Percentiles rank a stretch among this genome's conserved stretches.
Conservation (phyloP, 2,329 filamentous ascomycete genomes). For the Conoideocrella luteorostrata region DNA sequence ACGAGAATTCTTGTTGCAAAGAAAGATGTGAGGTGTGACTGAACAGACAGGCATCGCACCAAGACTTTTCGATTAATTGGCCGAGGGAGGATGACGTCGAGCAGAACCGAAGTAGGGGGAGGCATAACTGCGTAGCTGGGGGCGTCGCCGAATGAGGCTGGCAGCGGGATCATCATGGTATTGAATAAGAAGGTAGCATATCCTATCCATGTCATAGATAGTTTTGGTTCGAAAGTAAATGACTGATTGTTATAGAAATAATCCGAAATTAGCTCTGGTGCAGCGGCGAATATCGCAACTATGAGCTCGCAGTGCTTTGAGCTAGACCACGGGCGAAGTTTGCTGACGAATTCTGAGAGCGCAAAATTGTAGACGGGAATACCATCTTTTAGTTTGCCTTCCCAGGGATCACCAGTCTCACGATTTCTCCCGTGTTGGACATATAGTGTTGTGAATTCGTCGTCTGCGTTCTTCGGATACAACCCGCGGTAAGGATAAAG, state of each 20-base stretch:
- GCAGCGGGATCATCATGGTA: conserved; percentile 67
- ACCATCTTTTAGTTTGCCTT: conserved; percentile 58
- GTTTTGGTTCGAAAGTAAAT: conserved; percentile 84
- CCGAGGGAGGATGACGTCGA: conserved; percentile 81
- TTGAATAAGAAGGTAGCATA: conserved; percentile 86
- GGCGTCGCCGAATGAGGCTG: conserved; percentile 62
- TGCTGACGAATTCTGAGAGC: conserved; percentile 71
- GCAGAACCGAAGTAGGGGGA: conserved; percentile 69
- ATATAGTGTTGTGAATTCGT: conserved; percentile 23
- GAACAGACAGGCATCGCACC: conserved; percentile 70
- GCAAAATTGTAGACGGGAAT: conserved; percentile 73
- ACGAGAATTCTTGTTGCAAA: conserved; percentile 78
- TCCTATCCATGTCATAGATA: conserved; percentile 90
- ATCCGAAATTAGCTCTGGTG: conserved; percentile 79
- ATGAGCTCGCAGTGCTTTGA: conserved; percentile 75
- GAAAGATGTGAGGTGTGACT: conserved; percentile 72
- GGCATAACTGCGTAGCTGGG: conserved; percentile 58
- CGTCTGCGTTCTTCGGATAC: conserved; percentile 68
- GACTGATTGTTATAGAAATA: conserved; percentile 77
- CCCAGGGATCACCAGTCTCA: conserved; percentile 59
- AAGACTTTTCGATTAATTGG: conserved; percentile 76
- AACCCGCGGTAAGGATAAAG: conserved; percentile 73
- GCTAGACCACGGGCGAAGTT: conserved; percentile 76
- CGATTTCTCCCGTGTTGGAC: conserved; percentile 24
- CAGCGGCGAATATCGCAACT: conserved; percentile 69